Conservation (phyloP, 2,329 filamentous ascomycete species). For the Alternaria gaisen region DNA sequence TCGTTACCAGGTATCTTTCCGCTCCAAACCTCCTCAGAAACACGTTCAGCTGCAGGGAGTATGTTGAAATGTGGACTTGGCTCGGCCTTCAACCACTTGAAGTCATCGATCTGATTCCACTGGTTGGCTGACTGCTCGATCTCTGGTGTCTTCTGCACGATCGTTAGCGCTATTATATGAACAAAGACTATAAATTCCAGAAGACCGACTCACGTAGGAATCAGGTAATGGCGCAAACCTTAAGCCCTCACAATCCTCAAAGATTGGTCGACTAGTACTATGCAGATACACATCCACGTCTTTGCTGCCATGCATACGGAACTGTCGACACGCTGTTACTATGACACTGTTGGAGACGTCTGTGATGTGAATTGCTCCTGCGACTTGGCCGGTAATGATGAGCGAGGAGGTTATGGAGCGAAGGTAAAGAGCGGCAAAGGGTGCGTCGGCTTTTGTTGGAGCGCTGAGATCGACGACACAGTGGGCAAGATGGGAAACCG, state of each 20-base stretch:
- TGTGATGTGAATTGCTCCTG: slow-evolving; percentile 85
- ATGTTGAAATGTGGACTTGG: slow-evolving; percentile 88
- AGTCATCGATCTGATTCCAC: slow-evolving; percentile 94
- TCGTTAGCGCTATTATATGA: background rate
- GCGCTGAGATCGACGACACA: slow-evolving; percentile 85
- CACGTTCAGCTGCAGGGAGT: slow-evolving; percentile 66
- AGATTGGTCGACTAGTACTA: slow-evolving; percentile 86
- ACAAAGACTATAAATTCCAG: background rate
- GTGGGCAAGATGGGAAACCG: slow-evolving; percentile 71
- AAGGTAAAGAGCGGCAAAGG: slow-evolving; percentile 74
- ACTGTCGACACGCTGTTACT: slow-evolving; percentile 78
- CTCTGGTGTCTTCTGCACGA: slow-evolving; percentile 32
- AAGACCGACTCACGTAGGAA: slow-evolving; percentile 67
- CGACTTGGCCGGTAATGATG: slow-evolving; percentile 79
- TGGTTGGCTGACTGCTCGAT: slow-evolving; percentile 62
- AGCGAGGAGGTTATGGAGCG: slow-evolving; percentile 75
- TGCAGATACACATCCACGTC: slow-evolving; percentile 85
- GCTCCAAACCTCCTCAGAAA: slow-evolving; percentile 71
- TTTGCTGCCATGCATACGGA: slow-evolving; percentile 87
- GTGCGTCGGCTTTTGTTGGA: slow-evolving; percentile 59
- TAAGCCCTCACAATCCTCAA: slow-evolving; percentile 84
- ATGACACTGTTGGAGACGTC: slow-evolving; percentile 76
- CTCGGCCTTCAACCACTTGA: slow-evolving; percentile 92
- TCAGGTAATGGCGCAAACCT: slow-evolving; percentile 80
- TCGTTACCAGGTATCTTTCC: slow-evolving; percentile 56